These are phyloP conservation scores for Nematocida parisii DNA, from an alignment of 371 early-diverging fungal species.

Conservation along the genomic window DNA sequence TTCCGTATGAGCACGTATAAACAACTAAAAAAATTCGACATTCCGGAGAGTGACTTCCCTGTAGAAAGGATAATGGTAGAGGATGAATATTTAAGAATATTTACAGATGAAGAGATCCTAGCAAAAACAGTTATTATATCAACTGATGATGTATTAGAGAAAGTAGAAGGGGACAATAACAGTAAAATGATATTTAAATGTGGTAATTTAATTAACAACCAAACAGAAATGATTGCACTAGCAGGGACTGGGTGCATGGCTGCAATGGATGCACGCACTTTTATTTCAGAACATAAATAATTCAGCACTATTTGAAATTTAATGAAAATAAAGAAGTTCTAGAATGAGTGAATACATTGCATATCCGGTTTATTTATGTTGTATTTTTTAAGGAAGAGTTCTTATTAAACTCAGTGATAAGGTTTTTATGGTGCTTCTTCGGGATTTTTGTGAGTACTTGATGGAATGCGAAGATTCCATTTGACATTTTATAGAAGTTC, in stretches of 20 bases:
- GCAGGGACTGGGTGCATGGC: constrained; percentile 58
- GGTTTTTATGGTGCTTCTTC: constrained; percentile 30
- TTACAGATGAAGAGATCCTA: not conserved
- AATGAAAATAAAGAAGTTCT: not conserved
- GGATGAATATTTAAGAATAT: constrained; percentile 9
- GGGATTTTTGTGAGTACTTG: constrained; percentile 45
- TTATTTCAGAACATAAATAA: constrained; percentile 1
- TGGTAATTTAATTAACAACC: constrained; percentile 17
- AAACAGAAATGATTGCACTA: constrained; percentile 33
- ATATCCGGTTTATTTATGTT: not conserved
- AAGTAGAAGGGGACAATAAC: not conserved
- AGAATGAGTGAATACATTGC: not conserved
- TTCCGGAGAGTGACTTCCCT: not conserved
- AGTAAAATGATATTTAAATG: constrained; percentile 25
- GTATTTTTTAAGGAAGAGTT: not conserved
- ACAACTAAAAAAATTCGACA: constrained; percentile 26
- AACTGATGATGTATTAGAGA: constrained; percentile 7
- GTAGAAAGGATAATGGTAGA: constrained; percentile 7
- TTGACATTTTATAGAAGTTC: constrained; percentile 48
- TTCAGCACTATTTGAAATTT: not conserved
- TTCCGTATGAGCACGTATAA: constrained; percentile 5
- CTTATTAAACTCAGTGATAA: constrained; percentile 42
- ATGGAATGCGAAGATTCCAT: constrained; percentile 52
- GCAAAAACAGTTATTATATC: constrained; percentile 50
- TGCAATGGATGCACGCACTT: constrained; percentile 43